A percentile compares a stretch with the other conserved stretches of the same genome.
phyloP scores from a whole-genome alignment of 371 early-diverging fungal genomes.

The Actinomortierella ambigua region DNA sequence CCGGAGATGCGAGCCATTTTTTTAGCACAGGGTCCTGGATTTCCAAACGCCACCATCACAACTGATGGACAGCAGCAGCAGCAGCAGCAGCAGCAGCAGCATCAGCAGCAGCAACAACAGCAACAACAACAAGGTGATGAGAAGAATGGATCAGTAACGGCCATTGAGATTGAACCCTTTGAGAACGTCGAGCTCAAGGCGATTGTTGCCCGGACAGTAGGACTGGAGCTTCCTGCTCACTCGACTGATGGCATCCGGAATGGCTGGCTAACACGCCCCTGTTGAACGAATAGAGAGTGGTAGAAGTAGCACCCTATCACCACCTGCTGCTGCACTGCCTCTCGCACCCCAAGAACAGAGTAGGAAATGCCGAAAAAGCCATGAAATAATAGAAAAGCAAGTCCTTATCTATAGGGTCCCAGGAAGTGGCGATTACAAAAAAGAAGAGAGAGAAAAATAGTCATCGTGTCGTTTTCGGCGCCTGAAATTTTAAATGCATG shows the following conservation, averaged over 20 bases:
- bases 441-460: too few species aligned
- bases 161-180: conserved; percentile 56
- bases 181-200: conserved; percentile 80
- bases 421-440: too few species aligned
- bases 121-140: conserved; percentile 23
- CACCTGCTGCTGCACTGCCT: neutral
- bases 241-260: conserved; percentile 32
- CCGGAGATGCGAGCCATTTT: conserved; percentile 90
- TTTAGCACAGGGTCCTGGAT: conserved; percentile 80
- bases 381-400: too few species aligned
- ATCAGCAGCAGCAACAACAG: conserved; percentile 1
- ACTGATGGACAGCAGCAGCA: conserved; percentile 3
- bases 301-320: neutral
- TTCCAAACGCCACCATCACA: conserved; percentile 34
- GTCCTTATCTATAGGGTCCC: too few species aligned
- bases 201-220: conserved; percentile 67
- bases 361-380: too few species aligned
- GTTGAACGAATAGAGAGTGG: neutral
- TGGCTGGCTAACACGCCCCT: conserved; percentile 29
- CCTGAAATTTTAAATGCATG: too few species aligned
- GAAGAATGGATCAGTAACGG: neutral
- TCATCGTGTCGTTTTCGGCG: too few species aligned
- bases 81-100: neutral
- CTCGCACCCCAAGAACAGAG: neutral
- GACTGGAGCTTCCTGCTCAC: conserved; percentile 56